Percentiles rank a stretch among this genome's conserved stretches.
Conservation (phyloP, 164 flowering plant genomes). For the Taxillus chinensis region DNA sequence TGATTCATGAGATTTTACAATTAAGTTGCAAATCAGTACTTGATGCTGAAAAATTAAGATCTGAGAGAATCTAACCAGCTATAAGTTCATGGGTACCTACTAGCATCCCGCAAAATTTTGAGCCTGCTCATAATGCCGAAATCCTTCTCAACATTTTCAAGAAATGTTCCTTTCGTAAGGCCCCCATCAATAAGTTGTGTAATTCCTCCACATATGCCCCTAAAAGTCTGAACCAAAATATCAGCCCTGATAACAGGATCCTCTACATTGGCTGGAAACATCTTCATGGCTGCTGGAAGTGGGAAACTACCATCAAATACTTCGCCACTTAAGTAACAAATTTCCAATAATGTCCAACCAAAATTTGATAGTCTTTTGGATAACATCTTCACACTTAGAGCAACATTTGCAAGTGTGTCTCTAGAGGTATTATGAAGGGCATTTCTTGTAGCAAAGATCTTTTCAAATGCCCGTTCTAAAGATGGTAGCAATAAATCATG, state of each 20-base stretch:
- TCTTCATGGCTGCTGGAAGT: slow-evolving; percentile 45
- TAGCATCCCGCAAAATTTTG: slow-evolving; percentile 36
- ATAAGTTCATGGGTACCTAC: slow-evolving; percentile 23
- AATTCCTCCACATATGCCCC: slow-evolving; percentile 48
- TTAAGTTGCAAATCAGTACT: too few species aligned
- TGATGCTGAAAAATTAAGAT: too few species aligned
- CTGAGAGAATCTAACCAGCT: too few species aligned
- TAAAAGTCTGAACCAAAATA: slow-evolving; percentile 63
- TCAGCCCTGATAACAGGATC: slow-evolving; percentile 88
- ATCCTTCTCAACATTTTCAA: slow-evolving; percentile 52
- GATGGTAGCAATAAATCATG: slow-evolving; percentile 84
- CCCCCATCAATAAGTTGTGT: slow-evolving; percentile 21
- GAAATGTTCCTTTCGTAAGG: slow-evolving; percentile 42
- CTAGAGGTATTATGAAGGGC: slow-evolving; percentile 13
- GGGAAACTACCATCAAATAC: slow-evolving; percentile 33
- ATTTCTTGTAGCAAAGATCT: slow-evolving; percentile 23
- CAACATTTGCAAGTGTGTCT: slow-evolving; percentile 26
- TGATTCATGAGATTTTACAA: too few species aligned
- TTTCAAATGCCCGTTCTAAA: slow-evolving; percentile 47
- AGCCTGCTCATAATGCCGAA: slow-evolving; percentile 34
- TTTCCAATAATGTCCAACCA: slow-evolving; percentile 72
- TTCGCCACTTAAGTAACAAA: slow-evolving; percentile 62
- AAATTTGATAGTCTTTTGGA: slow-evolving; percentile 54
- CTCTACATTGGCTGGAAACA: slow-evolving; percentile 86
- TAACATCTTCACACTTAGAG: slow-evolving; percentile 57